Percentiles rank a stretch among this genome's conserved stretches.
Conservation (phyloP, 2,329 filamentous ascomycete genomes). For the Colletotrichum phormii region DNA sequence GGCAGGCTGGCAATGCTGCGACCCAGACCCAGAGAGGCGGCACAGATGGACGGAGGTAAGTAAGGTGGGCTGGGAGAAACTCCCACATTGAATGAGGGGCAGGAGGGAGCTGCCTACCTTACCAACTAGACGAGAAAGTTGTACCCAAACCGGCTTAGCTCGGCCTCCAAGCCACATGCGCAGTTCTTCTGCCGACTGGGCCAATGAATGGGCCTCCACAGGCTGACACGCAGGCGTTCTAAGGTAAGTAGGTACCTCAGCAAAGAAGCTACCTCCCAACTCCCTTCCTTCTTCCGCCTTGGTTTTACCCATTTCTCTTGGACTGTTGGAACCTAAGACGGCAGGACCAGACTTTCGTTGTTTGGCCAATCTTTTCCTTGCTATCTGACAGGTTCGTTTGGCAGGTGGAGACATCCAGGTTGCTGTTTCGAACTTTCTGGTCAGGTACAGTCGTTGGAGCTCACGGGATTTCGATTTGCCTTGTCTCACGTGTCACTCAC, state of each 20-base stretch:
- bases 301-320: background rate
- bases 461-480: background rate
- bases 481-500: background rate
- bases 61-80: background rate
- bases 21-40: background rate
- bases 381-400: background rate
- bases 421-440: background rate
- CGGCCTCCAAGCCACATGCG: slow-evolving; percentile 5
- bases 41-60: background rate
- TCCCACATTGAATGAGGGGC: background rate
- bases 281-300: background rate
- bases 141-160: background rate
- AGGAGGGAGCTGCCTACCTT: background rate
- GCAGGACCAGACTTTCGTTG: background rate
- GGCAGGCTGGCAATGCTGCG: background rate
- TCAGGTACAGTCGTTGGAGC: background rate
- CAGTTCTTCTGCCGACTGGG: background rate
- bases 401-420: background rate
- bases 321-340: background rate
- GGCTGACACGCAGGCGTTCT: background rate
- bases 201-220: background rate
- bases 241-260: background rate
- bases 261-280: background rate
- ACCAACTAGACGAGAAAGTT: background rate
- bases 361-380: background rate